Evolutionary conservation across 495 filamentous ascomycete genomes (phyloP).

Genomic region (Ramalina peruviana): DNA sequence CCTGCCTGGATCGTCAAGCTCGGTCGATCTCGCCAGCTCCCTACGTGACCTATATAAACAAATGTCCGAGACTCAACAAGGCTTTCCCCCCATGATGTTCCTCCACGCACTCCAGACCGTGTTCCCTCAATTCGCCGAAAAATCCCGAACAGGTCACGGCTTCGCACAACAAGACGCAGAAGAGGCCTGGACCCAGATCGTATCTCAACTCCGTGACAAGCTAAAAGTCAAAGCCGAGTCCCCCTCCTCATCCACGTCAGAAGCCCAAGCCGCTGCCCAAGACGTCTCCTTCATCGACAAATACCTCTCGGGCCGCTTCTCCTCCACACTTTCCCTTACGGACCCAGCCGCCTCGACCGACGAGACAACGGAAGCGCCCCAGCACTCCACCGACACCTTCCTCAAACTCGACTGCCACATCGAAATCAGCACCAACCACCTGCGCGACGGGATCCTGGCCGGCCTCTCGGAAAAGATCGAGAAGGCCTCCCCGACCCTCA

Average conservation of each 20-base stretch:
- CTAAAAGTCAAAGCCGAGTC: constrained; percentile 45
- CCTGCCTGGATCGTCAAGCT: constrained; percentile 43
- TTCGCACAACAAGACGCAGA: constrained; percentile 96
- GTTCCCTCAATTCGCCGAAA: constrained; percentile 92
- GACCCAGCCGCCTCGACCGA: constrained; percentile 59
- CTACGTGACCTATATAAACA: constrained; percentile 81
- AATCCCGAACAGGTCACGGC: constrained; percentile 61
- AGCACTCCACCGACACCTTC: constrained; percentile 55
- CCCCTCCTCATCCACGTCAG: constrained; percentile 12
- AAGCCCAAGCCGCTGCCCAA: constrained; percentile 26
- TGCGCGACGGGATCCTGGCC: constrained; percentile 71
- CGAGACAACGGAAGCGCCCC: constrained; percentile 58
- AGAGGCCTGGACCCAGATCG: constrained; percentile 94
- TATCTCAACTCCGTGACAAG: constrained; percentile 71
- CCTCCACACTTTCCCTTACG: constrained; percentile 65
- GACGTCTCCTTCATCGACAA: constrained; percentile 73
- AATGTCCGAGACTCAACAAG: constrained; percentile 84
- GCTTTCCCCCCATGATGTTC: constrained; percentile 75
- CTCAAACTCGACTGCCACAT: constrained; percentile 96
- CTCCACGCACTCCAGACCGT: constrained; percentile 63
- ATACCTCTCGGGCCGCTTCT: constrained; percentile 72
- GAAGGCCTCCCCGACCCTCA: constrained; percentile 69
- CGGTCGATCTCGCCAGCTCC: constrained; percentile 62
- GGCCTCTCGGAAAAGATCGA: constrained; percentile 80
- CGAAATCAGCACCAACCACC: constrained; percentile 66